Base-by-base conservation (phyloP, 148 eudicot species). In the Silene conica region DNA sequence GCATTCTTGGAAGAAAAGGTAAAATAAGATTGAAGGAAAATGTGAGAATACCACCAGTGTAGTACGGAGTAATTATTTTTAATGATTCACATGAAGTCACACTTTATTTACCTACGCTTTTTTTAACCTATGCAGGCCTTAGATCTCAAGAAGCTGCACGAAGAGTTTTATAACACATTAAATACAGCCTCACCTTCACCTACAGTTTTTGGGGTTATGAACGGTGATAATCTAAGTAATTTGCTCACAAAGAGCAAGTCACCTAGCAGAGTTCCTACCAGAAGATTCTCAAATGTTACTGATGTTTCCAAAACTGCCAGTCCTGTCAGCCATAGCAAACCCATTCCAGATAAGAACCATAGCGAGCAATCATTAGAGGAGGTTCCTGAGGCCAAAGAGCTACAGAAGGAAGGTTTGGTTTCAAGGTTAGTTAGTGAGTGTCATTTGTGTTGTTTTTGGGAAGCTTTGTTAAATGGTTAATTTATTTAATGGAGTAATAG, bases 1-100 rank as follows among this genome's bases (percentile, higher is more conserved):
- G 97, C 91, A 19, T 92, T 92, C 72, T 81, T 92, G 81, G 90
- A 89, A 64, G 97, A 92, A 74, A 92, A 92, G 97, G 97, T 92
- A 63, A 48, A 46, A 48, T 50, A 15, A 57, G 18, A 59, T 15
- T 31, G 26, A 6, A 38, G 31, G 19, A 60, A 50, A 50, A 43
- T 46, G 7, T 15, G 21, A 38, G 56, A 6, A 46, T 50, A 63
- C 43, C 56, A 28, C 28, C 12, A 8, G 12, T 18, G 34, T 48
- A 38, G 8, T 38, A 38, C 43, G 43, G 43, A 38, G 46, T 61
- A 14, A 59, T 25, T 71, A 59, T 41, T 66, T 10, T 31, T 41
- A 50, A 34, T 41, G 6, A 19, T 46, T 64, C 61, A 21, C 28
- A 11, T 54, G 59, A 34, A 34, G 38, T 63, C 25, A 4, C 48